phyloP scores from a whole-genome alignment of 495 filamentous ascomycete species.

The Gamarada debralockiae region DNA sequence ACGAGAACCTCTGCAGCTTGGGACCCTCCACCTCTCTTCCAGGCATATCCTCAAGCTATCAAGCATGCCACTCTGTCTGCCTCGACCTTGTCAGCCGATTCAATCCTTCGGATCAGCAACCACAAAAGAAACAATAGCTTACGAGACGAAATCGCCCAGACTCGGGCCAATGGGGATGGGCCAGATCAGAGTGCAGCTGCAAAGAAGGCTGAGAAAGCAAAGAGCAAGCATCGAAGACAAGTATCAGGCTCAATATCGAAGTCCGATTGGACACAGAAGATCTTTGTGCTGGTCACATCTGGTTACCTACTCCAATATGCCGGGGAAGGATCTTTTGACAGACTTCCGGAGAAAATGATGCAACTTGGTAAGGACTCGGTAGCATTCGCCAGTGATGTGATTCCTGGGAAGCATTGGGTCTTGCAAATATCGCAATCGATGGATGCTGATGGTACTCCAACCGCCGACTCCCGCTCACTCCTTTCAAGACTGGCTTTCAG shows the following conservation, averaged over 20 bases:
- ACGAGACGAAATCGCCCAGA: conserved; percentile 37
- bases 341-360: conserved; percentile 83
- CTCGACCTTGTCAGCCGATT: conserved; percentile 47
- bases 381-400: conserved; percentile 89
- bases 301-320: conserved; percentile 88
- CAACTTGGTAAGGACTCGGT: conserved; percentile 80
- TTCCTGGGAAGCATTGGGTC: conserved; percentile 90
- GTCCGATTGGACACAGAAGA: conserved; percentile 76
- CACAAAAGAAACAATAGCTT: conserved; percentile 41
- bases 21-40: conserved; percentile 80
- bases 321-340: conserved; percentile 72
- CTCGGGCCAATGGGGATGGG: conserved; percentile 28
- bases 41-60: conserved; percentile 84
- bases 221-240: conserved; percentile 41
- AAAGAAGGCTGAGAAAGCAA: conserved; percentile 20
- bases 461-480: conserved; percentile 55
- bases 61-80: conserved; percentile 49
- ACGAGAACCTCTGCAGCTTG: conserved; percentile 42
- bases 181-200: conserved; percentile 30
- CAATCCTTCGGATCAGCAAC: conserved; percentile 59
- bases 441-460: conserved; percentile 55
- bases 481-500: conserved; percentile 69
- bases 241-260: conserved; percentile 58
- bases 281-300: conserved; percentile 70
- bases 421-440: conserved; percentile 79